Base-by-base conservation (phyloP, 2,329 filamentous ascomycete genomes). In the Mariannaea sp. region DNA sequence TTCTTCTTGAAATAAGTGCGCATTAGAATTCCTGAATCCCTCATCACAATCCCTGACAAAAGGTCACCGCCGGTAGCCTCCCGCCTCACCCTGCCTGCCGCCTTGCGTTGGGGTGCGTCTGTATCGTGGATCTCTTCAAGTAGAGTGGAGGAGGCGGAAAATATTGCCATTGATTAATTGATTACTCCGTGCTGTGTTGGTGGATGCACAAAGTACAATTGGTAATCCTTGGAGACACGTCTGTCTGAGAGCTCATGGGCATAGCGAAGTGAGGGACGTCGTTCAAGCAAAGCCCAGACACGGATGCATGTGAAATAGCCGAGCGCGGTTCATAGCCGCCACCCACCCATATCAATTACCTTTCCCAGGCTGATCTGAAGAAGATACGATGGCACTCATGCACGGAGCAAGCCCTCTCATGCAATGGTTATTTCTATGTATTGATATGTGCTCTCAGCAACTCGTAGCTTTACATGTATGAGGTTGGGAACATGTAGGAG, bases 101-200 rank as follows among this genome's bases (percentile, higher is more conserved):
- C 48, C 33, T 27, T 44, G 32, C 29, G 26, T 26, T 29, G 7
- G 22, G 4, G 6, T 44, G 19, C 29, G 50, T 38, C 44, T 57
- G 59, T 47, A 49, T 36, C 57, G 58, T 56, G 60, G 60, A 63
- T 64, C 60, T 38, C 10, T 35, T 36, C 48, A 54, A 56, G 39
- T 55, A 53, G 49, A 49, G 48, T 53, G 46, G 40, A 44, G 46
- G 49, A 38, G 50, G 49, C 27, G 40, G 41, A n/a, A n/a, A n/a
- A n/a, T n/a, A n/a, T n/a, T n/a, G n/a, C n/a, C n/a, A n/a, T n/a
- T n/a, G n/a, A n/a, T n/a, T n/a, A n/a, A 40, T 42, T 36, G 38
- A 16, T 42, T 27, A 39, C 45, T 39, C 17, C 33, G 33, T 41
- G 17, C 20, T 39, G 48, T 53, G 27, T 12, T 32, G 40, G 30